A percentile compares a stretch with the other conserved stretches of the same genome.
Evolutionary conservation across 257 asterid genomes (phyloP).

Genomic region (Ophiorrhiza pumila): DNA sequence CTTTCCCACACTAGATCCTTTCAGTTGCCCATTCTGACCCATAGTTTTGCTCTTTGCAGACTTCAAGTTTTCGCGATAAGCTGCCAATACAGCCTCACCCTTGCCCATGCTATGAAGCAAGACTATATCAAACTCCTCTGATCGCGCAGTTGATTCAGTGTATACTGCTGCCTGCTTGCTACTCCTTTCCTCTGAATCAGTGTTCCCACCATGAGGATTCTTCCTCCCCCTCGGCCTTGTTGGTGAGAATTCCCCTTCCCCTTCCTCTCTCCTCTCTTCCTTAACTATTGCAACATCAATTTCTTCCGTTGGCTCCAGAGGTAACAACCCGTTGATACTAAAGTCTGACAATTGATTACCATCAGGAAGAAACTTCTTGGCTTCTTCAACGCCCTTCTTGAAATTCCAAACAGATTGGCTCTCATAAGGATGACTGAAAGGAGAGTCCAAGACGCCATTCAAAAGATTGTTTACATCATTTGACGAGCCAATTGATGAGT

Average conservation of each 20-base stretch:
- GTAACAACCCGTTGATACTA: conserved; percentile 10
- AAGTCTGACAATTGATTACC: conserved; percentile 6
- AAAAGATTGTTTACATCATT: conserved; percentile 8
- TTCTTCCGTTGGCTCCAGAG: conserved; percentile 9
- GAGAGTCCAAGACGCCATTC: conserved; percentile 21
- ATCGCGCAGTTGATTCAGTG: conserved; percentile 16
- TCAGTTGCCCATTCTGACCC: conserved; percentile 6
- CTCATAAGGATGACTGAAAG: conserved; percentile 24
- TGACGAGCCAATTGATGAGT: conserved; percentile 17
- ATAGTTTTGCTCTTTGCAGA: conserved; percentile 8
- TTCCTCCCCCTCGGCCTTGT: conserved; percentile 15
- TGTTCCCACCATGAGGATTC: conserved; percentile 3
- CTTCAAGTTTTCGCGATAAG: conserved; percentile 12
- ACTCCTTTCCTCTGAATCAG: conserved; percentile 20
- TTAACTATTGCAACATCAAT: not conserved
- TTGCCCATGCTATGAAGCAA: conserved; percentile 23
- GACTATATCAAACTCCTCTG: conserved; percentile 26
- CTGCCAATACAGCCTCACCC: conserved; percentile 12
- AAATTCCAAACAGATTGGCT: conserved; percentile 33
- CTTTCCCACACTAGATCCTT: conserved; percentile 1
- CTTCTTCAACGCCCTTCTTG: conserved; percentile 38
- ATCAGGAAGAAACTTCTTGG: conserved; percentile 32
- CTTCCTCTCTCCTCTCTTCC: conserved; percentile 3
- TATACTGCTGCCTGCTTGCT: conserved; percentile 23
- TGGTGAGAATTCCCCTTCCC: not conserved